These are phyloP conservation scores for Fistulinella cinereoalba DNA, from an alignment of 1,284 basidiomycete species.

Conservation along the genomic window DNA sequence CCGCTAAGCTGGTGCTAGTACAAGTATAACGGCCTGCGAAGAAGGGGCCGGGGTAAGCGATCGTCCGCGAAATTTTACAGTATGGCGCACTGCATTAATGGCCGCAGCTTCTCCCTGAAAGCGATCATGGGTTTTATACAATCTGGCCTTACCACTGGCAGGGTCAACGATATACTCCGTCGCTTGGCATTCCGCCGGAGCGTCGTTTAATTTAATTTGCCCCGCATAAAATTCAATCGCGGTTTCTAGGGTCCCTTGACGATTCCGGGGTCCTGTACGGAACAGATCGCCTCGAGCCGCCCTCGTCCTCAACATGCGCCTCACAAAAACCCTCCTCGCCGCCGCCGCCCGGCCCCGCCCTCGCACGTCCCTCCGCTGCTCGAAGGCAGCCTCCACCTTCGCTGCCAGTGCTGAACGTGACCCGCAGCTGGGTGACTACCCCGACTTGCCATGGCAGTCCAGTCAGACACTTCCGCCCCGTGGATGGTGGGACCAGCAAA, in stretches of 20 bases:
- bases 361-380: conserved; percentile 11
- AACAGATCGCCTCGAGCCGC: conserved; percentile 1
- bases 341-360: conserved; percentile 1
- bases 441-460: conserved; percentile 70
- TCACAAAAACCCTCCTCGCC: conserved; percentile 3
- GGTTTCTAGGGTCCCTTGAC: conserved; percentile 21
- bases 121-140: conserved; percentile 19
- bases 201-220: not conserved
- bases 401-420: conserved; percentile 46
- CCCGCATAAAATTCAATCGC: not conserved
- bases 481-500: conserved; percentile 82
- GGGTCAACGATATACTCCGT: conserved; percentile 18
- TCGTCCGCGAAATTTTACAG: conserved; percentile 17
- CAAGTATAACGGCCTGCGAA: too few relatives aligned
- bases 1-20: conserved; percentile 12
- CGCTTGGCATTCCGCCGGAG: conserved; percentile 14
- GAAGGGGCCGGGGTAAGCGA: conserved; percentile 15
- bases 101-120: conserved; percentile 14
- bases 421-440: conserved; percentile 73
- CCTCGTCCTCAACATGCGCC: conserved; percentile 13
- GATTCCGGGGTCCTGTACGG: conserved; percentile 22
- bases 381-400: conserved; percentile 14
- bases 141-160: conserved; percentile 7
- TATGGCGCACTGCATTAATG: conserved; percentile 9
- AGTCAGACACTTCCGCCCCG: conserved; percentile 63